A percentile compares a stretch with the other conserved stretches of the same genome.
These are phyloP conservation scores for Pichia scutulata DNA, from an alignment of 805 yeast species.

Conservation along the genomic window DNA sequence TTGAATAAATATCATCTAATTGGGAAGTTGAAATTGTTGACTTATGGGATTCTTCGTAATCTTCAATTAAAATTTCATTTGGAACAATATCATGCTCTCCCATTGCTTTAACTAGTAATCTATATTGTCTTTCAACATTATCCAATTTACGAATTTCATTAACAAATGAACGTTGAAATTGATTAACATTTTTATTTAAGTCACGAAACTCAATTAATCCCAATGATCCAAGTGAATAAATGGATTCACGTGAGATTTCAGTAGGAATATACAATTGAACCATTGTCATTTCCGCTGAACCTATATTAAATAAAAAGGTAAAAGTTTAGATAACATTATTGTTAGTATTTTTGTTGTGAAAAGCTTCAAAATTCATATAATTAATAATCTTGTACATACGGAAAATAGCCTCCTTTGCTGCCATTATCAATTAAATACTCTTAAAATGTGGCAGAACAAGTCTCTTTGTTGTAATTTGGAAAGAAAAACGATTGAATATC, in stretches of 20 bases:
- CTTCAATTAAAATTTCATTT: constrained; percentile 19
- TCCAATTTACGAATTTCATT: constrained; percentile 79
- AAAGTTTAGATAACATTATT: background rate
- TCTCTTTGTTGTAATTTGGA: background rate
- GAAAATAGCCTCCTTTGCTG: constrained; percentile 23
- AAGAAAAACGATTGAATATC: background rate
- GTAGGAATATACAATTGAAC: constrained; percentile 87
- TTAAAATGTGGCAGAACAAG: background rate
- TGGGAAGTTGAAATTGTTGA: constrained; percentile 30
- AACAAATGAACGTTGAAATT: constrained; percentile 88
- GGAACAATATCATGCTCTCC: constrained; percentile 28
- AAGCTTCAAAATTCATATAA: background rate
- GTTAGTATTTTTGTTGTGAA: background rate
- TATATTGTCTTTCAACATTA: constrained; percentile 80
- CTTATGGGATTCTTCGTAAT: constrained; percentile 14
- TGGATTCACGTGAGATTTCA: constrained; percentile 80
- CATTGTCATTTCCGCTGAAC: constrained; percentile 97
- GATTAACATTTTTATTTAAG: constrained; percentile 71
- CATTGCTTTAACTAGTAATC: constrained; percentile 45
- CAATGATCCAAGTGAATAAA: constrained; percentile 78
- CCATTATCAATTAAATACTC: constrained; percentile 1
- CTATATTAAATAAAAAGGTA: background rate
- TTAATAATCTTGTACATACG: constrained; percentile 16
- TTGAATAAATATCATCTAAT: constrained; percentile 62
- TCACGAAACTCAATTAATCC: constrained; percentile 88